A percentile compares a stretch with the other conserved stretches of the same genome.
These are phyloP conservation scores for Hypoxylon sp. DNA, from an alignment of 2,329 filamentous ascomycete genomes.

Conservation along the genomic window DNA sequence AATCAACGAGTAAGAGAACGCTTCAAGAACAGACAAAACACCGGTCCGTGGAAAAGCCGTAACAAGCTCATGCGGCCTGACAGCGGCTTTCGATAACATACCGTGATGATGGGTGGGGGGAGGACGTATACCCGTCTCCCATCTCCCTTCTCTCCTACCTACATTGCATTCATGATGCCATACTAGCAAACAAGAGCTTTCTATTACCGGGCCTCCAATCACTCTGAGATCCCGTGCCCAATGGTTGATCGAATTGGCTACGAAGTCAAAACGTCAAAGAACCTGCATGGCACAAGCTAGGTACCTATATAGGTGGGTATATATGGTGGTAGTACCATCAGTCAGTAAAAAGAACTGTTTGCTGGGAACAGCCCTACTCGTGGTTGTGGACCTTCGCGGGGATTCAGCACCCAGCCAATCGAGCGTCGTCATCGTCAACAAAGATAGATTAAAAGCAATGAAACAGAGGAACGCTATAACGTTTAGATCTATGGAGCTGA, in stretches of 20 bases:
- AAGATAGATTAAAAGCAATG: constrained; percentile 39
- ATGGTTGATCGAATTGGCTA: constrained; percentile 15
- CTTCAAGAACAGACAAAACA: constrained; percentile 14
- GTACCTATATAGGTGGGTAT: not conserved
- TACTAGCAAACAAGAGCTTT: constrained; percentile 3
- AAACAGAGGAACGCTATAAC: constrained; percentile 23
- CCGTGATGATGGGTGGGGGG: too few relatives aligned
- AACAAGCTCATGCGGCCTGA: constrained; percentile 4
- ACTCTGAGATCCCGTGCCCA: constrained; percentile 11
- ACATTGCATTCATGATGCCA: not conserved
- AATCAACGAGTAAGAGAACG: constrained; percentile 8
- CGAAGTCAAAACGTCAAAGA: constrained; percentile 16
- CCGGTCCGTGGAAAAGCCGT: constrained; percentile 15
- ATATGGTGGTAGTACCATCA: constrained; percentile 13
- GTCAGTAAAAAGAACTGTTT: constrained; percentile 31
- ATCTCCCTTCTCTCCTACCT: not conserved
- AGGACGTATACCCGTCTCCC: not conserved
- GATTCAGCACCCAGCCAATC: constrained; percentile 31
- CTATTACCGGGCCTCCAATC: constrained; percentile 23
- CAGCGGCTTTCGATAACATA: constrained; percentile 1
- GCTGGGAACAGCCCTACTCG: constrained; percentile 39
- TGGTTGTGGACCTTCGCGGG: constrained; percentile 34
- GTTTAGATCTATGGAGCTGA: constrained; percentile 38
- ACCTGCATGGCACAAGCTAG: not conserved
- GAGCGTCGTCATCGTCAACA: constrained; percentile 24